Percentiles rank a stretch among this genome's conserved stretches.
Evolutionary conservation across 495 filamentous ascomycete species (phyloP).

Genomic region (Entonaema liquescens): DNA sequence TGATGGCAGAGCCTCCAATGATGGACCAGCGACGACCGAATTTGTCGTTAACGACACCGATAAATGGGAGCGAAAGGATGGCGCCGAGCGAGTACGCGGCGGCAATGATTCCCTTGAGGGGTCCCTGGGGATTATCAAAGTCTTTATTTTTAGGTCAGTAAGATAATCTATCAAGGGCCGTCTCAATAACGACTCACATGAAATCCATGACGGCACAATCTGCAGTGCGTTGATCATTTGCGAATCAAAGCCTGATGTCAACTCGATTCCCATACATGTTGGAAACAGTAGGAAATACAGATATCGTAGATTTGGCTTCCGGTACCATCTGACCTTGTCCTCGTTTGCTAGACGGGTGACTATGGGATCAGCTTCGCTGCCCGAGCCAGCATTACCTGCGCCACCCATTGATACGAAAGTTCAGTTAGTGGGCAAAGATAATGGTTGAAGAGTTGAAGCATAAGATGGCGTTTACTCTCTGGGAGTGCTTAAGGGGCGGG

Average conservation of each 20-base stretch:
- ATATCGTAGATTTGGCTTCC: slow-evolving; percentile 67
- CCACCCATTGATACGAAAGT: slow-evolving; percentile 27
- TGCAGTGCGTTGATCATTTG: slow-evolving; percentile 73
- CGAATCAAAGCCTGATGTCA: slow-evolving; percentile 72
- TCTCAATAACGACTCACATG: slow-evolving; percentile 52
- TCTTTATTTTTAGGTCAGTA: slow-evolving; percentile 32
- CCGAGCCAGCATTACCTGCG: slow-evolving; percentile 35
- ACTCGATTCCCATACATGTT: slow-evolving; percentile 70
- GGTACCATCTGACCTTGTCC: slow-evolving; percentile 66
- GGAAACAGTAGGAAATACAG: slow-evolving; percentile 73
- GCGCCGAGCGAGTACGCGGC: slow-evolving; percentile 65
- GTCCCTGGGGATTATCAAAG: slow-evolving; percentile 50
- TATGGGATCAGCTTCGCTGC: slow-evolving; percentile 47
- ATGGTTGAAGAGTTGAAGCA: too few species aligned
- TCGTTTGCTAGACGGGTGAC: slow-evolving; percentile 57
- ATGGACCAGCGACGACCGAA: slow-evolving; percentile 68
- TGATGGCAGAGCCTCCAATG: slow-evolving; percentile 64
- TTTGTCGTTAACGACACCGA: slow-evolving; percentile 65
- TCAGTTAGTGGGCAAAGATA: background rate
- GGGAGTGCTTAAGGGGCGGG: background rate
- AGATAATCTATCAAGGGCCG: background rate
- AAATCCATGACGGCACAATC: slow-evolving; percentile 64
- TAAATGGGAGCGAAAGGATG: slow-evolving; percentile 64
- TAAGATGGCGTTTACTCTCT: background rate
- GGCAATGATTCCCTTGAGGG: slow-evolving; percentile 55